A percentile compares a stretch with the other conserved stretches of the same genome.
These are phyloP conservation scores for Punctularia strigosozonata DNA, from an alignment of 768 basidiomycete genomes.

Conservation along the genomic window DNA sequence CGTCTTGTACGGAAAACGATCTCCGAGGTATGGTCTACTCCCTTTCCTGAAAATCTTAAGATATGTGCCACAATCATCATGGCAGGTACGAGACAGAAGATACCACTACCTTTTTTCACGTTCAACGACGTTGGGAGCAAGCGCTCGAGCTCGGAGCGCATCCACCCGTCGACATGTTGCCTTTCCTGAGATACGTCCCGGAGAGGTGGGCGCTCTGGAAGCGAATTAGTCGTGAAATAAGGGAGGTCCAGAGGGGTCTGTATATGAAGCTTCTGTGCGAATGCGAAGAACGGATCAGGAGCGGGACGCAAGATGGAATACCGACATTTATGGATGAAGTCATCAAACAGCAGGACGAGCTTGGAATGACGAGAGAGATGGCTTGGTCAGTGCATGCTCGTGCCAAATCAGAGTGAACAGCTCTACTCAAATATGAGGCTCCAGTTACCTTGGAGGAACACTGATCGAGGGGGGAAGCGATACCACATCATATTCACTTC, in stretches of 20 bases:
- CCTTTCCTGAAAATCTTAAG: too few species aligned
- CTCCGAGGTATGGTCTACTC: too few species aligned
- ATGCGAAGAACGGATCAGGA: constrained; percentile 15
- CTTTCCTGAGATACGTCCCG: constrained; percentile 20
- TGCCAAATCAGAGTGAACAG: too few species aligned
- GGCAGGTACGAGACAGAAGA: constrained; percentile 14
- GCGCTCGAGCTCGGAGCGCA: constrained; percentile 22
- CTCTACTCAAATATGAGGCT: neutral
- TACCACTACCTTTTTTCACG: constrained; percentile 16
- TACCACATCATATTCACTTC: constrained; percentile 7
- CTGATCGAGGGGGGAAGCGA: constrained; percentile 10
- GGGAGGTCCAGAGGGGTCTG: constrained; percentile 15
- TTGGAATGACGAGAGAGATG: constrained; percentile 14
- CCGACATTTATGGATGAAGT: constrained; percentile 24
- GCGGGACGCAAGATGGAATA: too few species aligned
- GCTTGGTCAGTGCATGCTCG: too few species aligned
- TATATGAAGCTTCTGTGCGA: constrained; percentile 18
- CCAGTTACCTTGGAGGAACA: constrained; percentile 1
- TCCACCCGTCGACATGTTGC: constrained; percentile 23
- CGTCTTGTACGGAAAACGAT: constrained; percentile 20
- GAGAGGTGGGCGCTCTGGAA: constrained; percentile 26
- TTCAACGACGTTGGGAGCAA: constrained; percentile 14
- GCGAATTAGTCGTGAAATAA: constrained; percentile 10
- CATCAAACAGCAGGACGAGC: constrained; percentile 14
- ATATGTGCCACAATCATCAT: too few species aligned